Conservation (phyloP, 139 green algal species). For the Haematococcus sp. region DNA sequence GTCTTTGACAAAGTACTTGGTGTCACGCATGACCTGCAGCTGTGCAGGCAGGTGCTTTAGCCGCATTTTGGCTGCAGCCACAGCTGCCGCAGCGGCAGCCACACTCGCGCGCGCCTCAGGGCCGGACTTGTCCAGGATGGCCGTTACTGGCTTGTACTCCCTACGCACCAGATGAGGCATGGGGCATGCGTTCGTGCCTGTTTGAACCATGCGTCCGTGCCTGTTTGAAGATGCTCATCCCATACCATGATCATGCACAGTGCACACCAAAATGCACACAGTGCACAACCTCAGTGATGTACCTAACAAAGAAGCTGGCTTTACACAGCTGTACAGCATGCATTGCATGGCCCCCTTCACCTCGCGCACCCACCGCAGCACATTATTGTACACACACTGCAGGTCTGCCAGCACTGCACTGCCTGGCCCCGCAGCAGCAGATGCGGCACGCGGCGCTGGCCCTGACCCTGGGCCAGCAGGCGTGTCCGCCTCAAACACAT, state of each 20-base stretch:
- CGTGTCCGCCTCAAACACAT: no score
- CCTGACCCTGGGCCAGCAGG: no score
- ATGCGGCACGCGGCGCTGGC: no score
- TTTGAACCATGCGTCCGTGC: no score
- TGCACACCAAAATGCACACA: slow-evolving; percentile 1
- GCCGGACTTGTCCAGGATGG: slow-evolving; percentile 36
- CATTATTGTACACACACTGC: slow-evolving; percentile 56
- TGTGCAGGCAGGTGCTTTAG: slow-evolving; percentile 1
- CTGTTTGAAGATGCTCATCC: no score
- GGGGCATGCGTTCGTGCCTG: no score
- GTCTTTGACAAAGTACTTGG: slow-evolving; percentile 87
- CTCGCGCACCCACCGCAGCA: slow-evolving; percentile 47
- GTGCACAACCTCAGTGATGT: background rate
- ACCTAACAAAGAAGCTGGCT: no score
- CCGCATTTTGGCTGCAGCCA: background rate
- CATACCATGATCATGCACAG: no score
- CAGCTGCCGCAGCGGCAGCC: background rate
- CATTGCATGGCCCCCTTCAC: no score
- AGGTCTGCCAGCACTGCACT: slow-evolving; percentile 50
- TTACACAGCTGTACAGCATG: no score
- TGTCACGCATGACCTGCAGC: slow-evolving; percentile 63
- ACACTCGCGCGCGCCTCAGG: background rate
- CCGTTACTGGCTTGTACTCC: slow-evolving; percentile 2
- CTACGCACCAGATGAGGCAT: no score
- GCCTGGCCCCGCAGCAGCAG: no score